Evolutionary conservation across 2,329 filamentous ascomycete genomes (phyloP), one percentile per base, ranked within the genome.

Genomic region (Fusarium palustre): DNA sequence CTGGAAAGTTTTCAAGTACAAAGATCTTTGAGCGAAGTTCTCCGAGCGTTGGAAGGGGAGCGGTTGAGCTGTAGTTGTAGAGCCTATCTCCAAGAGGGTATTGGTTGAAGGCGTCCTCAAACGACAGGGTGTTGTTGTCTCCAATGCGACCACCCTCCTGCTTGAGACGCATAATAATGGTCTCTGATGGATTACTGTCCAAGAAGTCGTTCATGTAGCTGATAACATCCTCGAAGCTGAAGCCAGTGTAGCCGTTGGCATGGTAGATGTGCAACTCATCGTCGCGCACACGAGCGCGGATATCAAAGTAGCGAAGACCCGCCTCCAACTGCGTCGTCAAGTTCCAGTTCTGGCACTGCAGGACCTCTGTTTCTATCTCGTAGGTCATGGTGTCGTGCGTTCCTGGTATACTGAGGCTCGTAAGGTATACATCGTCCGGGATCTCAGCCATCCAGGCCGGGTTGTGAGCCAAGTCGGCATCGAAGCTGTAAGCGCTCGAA

Each of bases 301-400:
- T 81, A 69, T 87, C 83, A 55, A 85, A 76, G 79, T 86, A 84
- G 31, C 83, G 80, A 75, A 86, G 69, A 11, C 85, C 85, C 3
- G 81, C 80, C 34, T 72, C 56, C 42, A 86, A 80, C 75, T 86
- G 85, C 18, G 76, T 77, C 16, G 62, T 69, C 24, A 87, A 77
- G 66, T 80, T 79, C 68, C 78, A 78, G 70, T 84, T 85, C 75
- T 87, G 85, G 71, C 83, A 85, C 72, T 84, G 80, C 52, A 81
- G 79, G 11, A 63, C 57, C 59, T 79, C 76, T 43, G 74, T 69
- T 30, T 62, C 68, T 57, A 84, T 76, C 45, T 76, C 72, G 66
- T 82, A 83, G 20, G 85, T 86, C 81, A 86, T 81, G 25, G 84
- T 85, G 73, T 86, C 84, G 76, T 86, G 84, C 3, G 84, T 86